Base-by-base conservation (phyloP, 257 asterid species). In the Lantana camara region DNA sequence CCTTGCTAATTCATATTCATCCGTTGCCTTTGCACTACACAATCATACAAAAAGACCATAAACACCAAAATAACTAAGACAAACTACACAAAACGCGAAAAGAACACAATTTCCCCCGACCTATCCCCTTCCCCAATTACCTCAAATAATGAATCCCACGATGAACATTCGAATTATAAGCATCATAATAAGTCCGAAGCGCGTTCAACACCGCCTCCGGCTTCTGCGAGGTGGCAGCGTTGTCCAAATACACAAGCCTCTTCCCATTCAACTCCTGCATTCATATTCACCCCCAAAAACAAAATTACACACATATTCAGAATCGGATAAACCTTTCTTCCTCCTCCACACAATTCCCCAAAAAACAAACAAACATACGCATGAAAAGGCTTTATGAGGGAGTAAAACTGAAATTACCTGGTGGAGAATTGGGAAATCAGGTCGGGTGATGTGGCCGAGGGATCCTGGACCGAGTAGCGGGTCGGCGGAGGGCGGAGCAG, bases 141-240 rank as follows among this genome's bases (percentile, higher is more conserved):
- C 99, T 94, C 81, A 94, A 69, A 63, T 78, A 77, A 68, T 94
- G 99, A 86, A 94, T 85, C 23, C 99, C 99, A 8, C 99, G 92
- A 46, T 94, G 99, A 57, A 94, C 99, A 76, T 94, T 94, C 7
- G 99, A 91, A 81, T 94, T 94, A 42, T 82, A 88, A 45, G 70
- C 23, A 59, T 84, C 96, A 16, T 94, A 90, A 75, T 94, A 94
- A 55, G 70, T 73, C 84, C 64, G 80, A 64, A 90, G 73, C 15
- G 96, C 91, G 29, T 82, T 76, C 62, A 94, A 16, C 52, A 94
- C 97, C 30, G 73, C 82, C 42, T 55, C 68, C 29, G 99, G 99
- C 95, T 94, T 94, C 86, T 94, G 99, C 41, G 99, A 94, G n/a
- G 97, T 94, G 45, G 99, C 99, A 46, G 97, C 99, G 73, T 90